phyloP scores from a whole-genome alignment of 2,329 filamentous ascomycete genomes.

The Xylariaceae sp. region DNA sequence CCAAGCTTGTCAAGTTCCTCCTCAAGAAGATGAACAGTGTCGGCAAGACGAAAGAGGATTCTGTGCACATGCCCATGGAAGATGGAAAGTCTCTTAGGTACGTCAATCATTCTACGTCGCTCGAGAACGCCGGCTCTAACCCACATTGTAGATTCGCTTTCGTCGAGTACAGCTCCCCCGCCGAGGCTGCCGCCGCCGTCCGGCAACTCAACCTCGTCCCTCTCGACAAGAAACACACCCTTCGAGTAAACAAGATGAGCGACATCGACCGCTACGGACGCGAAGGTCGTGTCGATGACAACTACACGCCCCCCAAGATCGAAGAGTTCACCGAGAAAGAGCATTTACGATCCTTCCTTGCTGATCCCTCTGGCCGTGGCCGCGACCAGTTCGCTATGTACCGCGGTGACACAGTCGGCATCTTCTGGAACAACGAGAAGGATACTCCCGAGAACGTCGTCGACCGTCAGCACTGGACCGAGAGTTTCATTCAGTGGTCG shows the following conservation, averaged over 20 bases:
- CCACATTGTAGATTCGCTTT: slow-evolving; percentile 72
- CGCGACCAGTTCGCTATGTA: slow-evolving; percentile 96
- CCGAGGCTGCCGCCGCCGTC: slow-evolving; percentile 83
- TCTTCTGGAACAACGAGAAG: slow-evolving; percentile 98
- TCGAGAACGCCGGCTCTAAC: slow-evolving; percentile 2
- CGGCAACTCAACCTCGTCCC: slow-evolving; percentile 82
- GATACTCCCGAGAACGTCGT: slow-evolving; percentile 84
- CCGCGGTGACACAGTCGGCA: slow-evolving; percentile 83
- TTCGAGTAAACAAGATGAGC: slow-evolving; percentile 95
- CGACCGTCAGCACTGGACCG: slow-evolving; percentile 93
- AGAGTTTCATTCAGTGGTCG: slow-evolving; percentile 97
- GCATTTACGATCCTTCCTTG: slow-evolving; percentile 90
- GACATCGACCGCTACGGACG: slow-evolving; percentile 95
- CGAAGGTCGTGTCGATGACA: slow-evolving; percentile 88
- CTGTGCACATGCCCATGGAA: slow-evolving; percentile 90
- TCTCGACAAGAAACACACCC: slow-evolving; percentile 94
- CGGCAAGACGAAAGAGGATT: slow-evolving; percentile 80
- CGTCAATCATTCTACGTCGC: slow-evolving; percentile 7
- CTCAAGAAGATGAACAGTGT: slow-evolving; percentile 86
- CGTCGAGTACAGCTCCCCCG: slow-evolving; percentile 88
- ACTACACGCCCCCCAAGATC: slow-evolving; percentile 77
- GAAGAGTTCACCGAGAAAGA: slow-evolving; percentile 88
- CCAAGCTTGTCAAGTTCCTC: slow-evolving; percentile 94
- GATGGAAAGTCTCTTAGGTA: slow-evolving; percentile 84
- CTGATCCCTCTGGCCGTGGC: slow-evolving; percentile 72